phyloP scores from a whole-genome alignment of 768 basidiomycete species.

The Gyrodon lividus region DNA sequence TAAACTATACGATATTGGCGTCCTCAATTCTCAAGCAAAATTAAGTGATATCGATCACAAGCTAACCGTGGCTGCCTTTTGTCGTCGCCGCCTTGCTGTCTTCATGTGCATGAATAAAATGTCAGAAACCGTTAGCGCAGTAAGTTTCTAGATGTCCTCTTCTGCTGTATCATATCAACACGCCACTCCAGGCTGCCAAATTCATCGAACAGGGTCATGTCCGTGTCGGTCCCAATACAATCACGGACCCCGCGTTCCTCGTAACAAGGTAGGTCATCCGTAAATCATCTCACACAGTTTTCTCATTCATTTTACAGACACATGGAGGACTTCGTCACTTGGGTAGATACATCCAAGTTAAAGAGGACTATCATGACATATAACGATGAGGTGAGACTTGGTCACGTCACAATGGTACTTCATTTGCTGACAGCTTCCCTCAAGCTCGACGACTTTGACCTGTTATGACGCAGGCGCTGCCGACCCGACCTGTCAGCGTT shows the following conservation, averaged over 20 bases:
- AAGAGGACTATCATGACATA: constrained; percentile 94
- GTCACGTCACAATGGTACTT: background rate
- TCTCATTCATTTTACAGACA: constrained; percentile 48
- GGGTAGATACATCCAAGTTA: constrained; percentile 97
- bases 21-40: constrained; percentile 83
- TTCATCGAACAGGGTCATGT: constrained; percentile 99
- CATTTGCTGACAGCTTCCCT: constrained; percentile 16
- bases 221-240: constrained; percentile 92
- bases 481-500: background rate
- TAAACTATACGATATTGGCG: constrained; percentile 97
- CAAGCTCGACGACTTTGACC: constrained; percentile 93
- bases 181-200: constrained; percentile 74
- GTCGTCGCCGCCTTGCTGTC: constrained; percentile 87
- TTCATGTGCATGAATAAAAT: constrained; percentile 91
- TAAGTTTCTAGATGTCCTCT: constrained; percentile 40
- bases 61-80: constrained; percentile 93
- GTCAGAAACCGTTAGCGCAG: constrained; percentile 93
- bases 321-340: constrained; percentile 99
- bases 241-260: constrained; percentile 94
- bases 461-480: constrained; percentile 49
- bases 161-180: constrained; percentile 6
- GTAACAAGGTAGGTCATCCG: constrained; percentile 67
- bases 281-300: background rate
- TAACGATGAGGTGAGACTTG: constrained; percentile 81
- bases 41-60: constrained; percentile 93